Base-by-base conservation (phyloP, 345 rosid genomes). In the Carallia pectinifolia region DNA sequence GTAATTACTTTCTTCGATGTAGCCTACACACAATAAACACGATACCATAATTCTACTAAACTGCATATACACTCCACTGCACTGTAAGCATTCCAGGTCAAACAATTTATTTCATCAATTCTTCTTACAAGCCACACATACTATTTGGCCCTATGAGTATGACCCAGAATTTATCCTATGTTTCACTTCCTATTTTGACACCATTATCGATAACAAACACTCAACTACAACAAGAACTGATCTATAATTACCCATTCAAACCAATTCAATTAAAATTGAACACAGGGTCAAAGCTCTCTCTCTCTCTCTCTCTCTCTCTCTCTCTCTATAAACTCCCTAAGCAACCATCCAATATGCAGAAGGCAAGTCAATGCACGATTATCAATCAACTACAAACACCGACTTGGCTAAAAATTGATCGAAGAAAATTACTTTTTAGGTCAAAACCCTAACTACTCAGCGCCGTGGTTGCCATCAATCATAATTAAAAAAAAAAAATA, bases 1-100 rank as follows among this genome's bases (percentile, higher is more conserved):
- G 92, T 85, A 6, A 88, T 83, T 77, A 88, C 84, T 81, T 88
- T 90, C 82, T 88, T 88, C 1, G 94, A 82, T 15, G 80, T 73
- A 34, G 87, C 92, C 97, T 90, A 75, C 23, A 13, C 34, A 38
- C 16, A 59, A 70, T 9, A 65, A 60, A 48, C 39, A 15, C 16
- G 65, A 30, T 37, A 52, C 36, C 29, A 38, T 12, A 29, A 66
- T 19, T 27, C 18, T 10, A 40, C 16, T n/a, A n/a, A 17, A 8
- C 34, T 13, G 33, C 12, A 12, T 3, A 12, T 44, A 13, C 59
- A 58, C 36, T 3, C 10, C 27, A 50, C 9, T 4, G n/a, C 52
- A 29, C 18, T 70, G 56, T 55, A 54, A 5, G 5, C 29, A 53
- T 38, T 52, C 19, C 12, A 17, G 10, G 50, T 48, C 19, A 36